These are phyloP conservation scores for Calocera cornea DNA, from an alignment of 768 basidiomycete species.

Conservation along the genomic window DNA sequence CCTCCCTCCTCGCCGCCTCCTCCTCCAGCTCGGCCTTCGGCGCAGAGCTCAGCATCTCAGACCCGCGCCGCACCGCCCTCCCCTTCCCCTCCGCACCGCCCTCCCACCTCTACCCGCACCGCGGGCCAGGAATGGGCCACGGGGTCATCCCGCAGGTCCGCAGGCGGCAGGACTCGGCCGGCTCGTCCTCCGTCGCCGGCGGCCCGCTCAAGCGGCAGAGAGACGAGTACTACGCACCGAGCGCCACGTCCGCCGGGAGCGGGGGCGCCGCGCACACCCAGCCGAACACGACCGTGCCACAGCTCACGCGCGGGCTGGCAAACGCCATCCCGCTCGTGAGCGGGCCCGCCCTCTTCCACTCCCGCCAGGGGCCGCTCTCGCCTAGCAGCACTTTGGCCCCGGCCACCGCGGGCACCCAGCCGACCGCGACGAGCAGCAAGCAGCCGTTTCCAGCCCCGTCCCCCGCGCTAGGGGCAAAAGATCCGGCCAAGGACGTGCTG, in stretches of 20 bases:
- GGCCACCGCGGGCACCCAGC: too few species aligned
- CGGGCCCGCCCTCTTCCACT: not conserved
- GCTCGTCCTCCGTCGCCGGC: not conserved
- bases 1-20: not conserved
- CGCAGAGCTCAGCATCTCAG: slow-evolving; percentile 12
- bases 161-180: not conserved
- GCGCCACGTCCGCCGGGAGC: not conserved
- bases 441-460: too few species aligned
- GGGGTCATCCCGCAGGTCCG: not conserved
- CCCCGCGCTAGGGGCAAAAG: too few species aligned
- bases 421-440: too few species aligned
- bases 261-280: not conserved
- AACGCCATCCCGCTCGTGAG: not conserved
- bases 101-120: not conserved
- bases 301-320: not conserved
- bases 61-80: not conserved
- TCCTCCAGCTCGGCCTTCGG: slow-evolving; percentile 22
- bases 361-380: not conserved
- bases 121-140: not conserved
- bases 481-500: too few species aligned
- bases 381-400: not conserved
- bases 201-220: not conserved
- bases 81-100: not conserved
- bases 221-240: not conserved
- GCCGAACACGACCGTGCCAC: not conserved